Evolutionary conservation across 805 yeast genomes (phyloP), one percentile per base, ranked within the genome.

Genomic region (Pichia phayaonensis): DNA sequence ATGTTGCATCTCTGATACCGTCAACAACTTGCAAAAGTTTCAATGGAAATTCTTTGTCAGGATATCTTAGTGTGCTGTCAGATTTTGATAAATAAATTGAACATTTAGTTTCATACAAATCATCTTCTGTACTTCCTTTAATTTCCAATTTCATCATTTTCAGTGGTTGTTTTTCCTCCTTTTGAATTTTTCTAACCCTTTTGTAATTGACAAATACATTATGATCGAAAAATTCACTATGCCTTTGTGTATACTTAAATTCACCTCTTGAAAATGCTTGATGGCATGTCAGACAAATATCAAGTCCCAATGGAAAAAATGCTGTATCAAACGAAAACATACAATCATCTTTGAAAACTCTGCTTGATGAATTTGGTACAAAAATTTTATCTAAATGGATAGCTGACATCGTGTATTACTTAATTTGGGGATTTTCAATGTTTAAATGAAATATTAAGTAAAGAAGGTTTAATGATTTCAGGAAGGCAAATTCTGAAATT

Each of bases 291-390:
- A 94, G 69, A 55, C 97, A 90, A 15, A 90, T 78, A 60, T 86
- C 90, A 18, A 92, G 64, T 0, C 95, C 95, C 8, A 63, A 48
- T 12, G 58, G 55, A 45, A 76, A 77, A 47, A 70, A 68, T 4
- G 87, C 78, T 0, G 87, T 80, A 54, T 83, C 92, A 61, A 85
- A 92, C 48, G 90, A 84, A 67, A 79, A 92, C 70, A 86, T 85
- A 63, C 97, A 90, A 57, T 90, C 97, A 69, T 92, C 97, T 62
- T 88, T 90, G 60, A 80, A 83, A 18, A 90, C 79, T 2, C 74
- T 70, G 23, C 66, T 54, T 3, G 70, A 67, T 29, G 69, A 49
- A 3, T 56, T 49, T 5, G 71, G 71, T 5, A 59, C 51, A 7
- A 42, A 38, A 12, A 66, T 42, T 1, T 44, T 38, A 8, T 41